These are phyloP conservation scores for Spathaspora boniae DNA, from an alignment of 805 yeast genomes.

Conservation along the genomic window DNA sequence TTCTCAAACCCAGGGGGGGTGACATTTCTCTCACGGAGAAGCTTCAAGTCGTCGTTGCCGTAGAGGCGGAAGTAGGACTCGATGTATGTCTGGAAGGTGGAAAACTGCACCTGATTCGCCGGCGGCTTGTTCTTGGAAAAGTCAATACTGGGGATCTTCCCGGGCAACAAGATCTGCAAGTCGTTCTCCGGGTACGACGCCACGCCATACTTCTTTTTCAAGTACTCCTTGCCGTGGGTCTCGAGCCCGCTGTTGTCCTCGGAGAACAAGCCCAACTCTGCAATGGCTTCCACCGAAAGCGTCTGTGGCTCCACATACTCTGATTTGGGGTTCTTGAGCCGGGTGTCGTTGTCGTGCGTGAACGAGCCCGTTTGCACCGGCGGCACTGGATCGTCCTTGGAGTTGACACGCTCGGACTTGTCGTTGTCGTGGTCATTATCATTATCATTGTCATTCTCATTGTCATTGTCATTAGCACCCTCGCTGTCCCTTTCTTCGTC, in stretches of 20 bases:
- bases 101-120: constrained; percentile 85
- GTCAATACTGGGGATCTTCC: constrained; percentile 82
- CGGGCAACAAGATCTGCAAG: constrained; percentile 74
- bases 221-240: constrained; percentile 67
- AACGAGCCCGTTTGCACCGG: constrained; percentile 44
- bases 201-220: constrained; percentile 78
- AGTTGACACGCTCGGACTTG: constrained; percentile 15
- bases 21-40: constrained; percentile 60
- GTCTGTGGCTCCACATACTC: constrained; percentile 73
- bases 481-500: constrained; percentile 9
- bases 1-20: constrained; percentile 49
- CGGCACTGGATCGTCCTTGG: constrained; percentile 36
- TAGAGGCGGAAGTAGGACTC: constrained; percentile 82
- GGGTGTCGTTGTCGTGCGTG: constrained; percentile 54
- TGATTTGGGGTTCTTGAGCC: constrained; percentile 66
- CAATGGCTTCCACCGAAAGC: constrained; percentile 58
- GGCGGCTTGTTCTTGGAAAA: constrained; percentile 70
- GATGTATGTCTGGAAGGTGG: constrained; percentile 79
- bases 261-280: constrained; percentile 60
- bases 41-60: constrained; percentile 75
- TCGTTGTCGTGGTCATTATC: constrained; percentile 9
- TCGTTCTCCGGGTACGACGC: constrained; percentile 85
- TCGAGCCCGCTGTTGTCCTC: constrained; percentile 59
- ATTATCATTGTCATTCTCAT: constrained; percentile 8
- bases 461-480: constrained; percentile 6